Percentiles rank a stretch among this genome's conserved stretches.
Evolutionary conservation across 352 stramenopile genomes (phyloP).

Genomic region (Phytophthora megakarya): DNA sequence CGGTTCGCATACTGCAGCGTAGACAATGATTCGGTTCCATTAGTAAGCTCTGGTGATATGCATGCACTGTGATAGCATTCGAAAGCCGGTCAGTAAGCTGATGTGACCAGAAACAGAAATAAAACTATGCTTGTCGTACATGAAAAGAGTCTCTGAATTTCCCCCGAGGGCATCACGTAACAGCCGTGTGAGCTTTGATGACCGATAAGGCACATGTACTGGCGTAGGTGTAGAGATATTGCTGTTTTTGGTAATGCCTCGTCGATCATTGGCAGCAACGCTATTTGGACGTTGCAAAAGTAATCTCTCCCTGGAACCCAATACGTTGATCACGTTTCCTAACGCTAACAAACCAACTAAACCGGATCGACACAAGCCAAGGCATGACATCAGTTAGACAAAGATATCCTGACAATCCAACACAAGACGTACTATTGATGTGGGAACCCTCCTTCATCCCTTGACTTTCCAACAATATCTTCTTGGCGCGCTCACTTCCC

Average conservation of each 20-base stretch:
- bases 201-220: slow-evolving; percentile 73
- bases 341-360: slow-evolving; percentile 72
- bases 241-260: not conserved
- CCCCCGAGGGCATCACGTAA: slow-evolving; percentile 81
- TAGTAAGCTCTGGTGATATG: slow-evolving; percentile 54
- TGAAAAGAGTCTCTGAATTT: slow-evolving; percentile 86
- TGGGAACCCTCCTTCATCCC: slow-evolving; percentile 89
- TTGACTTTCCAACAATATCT: slow-evolving; percentile 74
- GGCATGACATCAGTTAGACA: not conserved
- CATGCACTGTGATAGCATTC: slow-evolving; percentile 55
- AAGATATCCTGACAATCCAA: not conserved
- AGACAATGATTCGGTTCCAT: slow-evolving; percentile 62
- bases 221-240: not conserved
- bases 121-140: slow-evolving; percentile 57
- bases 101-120: not conserved
- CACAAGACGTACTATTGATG: slow-evolving; percentile 58
- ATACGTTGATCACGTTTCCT: slow-evolving; percentile 85
- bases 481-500: slow-evolving; percentile 83
- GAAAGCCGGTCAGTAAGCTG: not conserved
- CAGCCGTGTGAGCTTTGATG: slow-evolving; percentile 84
- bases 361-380: not conserved
- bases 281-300: slow-evolving; percentile 40
- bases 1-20: slow-evolving; percentile 82
- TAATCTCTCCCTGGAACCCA: slow-evolving; percentile 76
- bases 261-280: slow-evolving; percentile 10